Base-by-base conservation (phyloP, 2,329 filamentous ascomycete species). In the Monosporascus sp. region DNA sequence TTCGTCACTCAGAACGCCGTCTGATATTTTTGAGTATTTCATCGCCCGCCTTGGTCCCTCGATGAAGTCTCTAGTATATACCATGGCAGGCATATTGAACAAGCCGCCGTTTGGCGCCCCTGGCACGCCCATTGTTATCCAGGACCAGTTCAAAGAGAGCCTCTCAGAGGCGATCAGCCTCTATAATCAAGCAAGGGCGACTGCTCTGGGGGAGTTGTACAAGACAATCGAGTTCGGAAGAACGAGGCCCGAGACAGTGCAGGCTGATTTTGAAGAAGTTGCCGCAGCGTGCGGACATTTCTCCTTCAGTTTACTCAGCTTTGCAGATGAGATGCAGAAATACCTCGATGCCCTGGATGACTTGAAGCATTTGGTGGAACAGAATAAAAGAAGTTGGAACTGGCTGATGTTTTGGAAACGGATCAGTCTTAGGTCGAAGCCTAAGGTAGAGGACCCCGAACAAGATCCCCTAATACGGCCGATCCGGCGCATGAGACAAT, bases 281-380 rank as follows among this genome's bases (percentile, higher is more conserved):
- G 92, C 93, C 41, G 93, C 94, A n/a, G 95, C 92, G 53, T 99
- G 94, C 65, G 93, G 94, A 0, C 92, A 97, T 71, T 99, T 97
- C 67, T 93, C 90, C 66, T 97, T 94, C 68, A 95, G 89, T 44
- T 76, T 99, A 26, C 83, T 94, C 58, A 89, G 94, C 61, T 93
- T 97, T 65, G 92, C 91, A 0, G 90, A 96, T 66, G 91, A 97
- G 66, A 88, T 96, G 74, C 84, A 90, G 59, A 82, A 82, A 14
- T 94, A 96, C 62, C 72, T 99, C 45, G 84, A 90, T 50, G 86
- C 94, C 1, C 74, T 99, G 5, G 91, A 97, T 65, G 90, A 96
- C 43, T 73, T 97, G 41, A 92, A 94, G 67, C 81, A 88, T 57
- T 75, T 83, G 19, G 84, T 84, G 26, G 83, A 88, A 56, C 75